Evolutionary conservation across 345 rosid genomes (phyloP), one percentile per base, ranked within the genome.

Genomic region (Nephelium lappaceum): DNA sequence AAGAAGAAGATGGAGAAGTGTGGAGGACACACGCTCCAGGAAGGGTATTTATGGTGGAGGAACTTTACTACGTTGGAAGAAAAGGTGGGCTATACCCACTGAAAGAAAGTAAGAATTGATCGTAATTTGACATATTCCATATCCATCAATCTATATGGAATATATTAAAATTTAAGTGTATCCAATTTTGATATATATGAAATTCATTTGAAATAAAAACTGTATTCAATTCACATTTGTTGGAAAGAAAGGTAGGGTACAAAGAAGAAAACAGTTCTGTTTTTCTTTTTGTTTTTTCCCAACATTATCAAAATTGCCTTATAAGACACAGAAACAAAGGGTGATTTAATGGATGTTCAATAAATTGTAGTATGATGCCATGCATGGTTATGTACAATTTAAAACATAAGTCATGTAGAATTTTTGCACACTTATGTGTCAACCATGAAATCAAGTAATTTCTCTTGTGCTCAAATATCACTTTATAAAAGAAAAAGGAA

Each of bases 21-120:
- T 91, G 95, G 88, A 71, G 79, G 83, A 84, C 95, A 91, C 97
- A 92, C 95, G 86, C 88, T 86, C 67, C 27, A 78, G 49, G n/a
- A 71, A 68, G 81, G 84, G 82, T 88, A 88, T 89, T 83, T 92
- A 90, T 87, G 78, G 84, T 78, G 62, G 74, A 64, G 69, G 64
- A 71, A 71, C 71, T 74, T 76, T 60, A 71, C 21, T 75, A 66
- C 80, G 82, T 79, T 78, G 84, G 85, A 84, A 81, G 80, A 71
- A 81, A 83, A 72, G 64, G 88, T 86, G 87, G 88, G 85, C 78
- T 72, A 84, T 69, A 45, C 31, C 73, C 91, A 87, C 88, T 84
- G 39, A 31, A 31, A 31, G 2, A 31, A 31, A 31, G 36, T 31
- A 31, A 31, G 36, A 31, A 31, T 1, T 31, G 1, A 31, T 31